Conservation (phyloP, 208 protist genomes). For the Leishmania aethiopica region DNA sequence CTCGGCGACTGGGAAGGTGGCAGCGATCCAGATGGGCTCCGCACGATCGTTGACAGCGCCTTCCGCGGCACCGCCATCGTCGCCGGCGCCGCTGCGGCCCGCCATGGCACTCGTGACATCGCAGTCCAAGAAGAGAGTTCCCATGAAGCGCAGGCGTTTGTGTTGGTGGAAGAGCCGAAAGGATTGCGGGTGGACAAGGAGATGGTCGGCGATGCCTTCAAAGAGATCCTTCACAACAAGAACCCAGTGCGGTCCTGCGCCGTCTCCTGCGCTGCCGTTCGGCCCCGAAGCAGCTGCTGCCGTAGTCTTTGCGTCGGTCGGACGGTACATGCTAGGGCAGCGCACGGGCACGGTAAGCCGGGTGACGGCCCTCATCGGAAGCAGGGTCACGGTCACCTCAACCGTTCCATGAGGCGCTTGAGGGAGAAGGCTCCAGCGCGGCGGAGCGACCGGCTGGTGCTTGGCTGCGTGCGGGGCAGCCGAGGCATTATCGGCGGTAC, state of each 20-base stretch:
- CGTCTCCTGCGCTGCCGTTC: neutral
- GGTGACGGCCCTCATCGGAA: constrained; percentile 34
- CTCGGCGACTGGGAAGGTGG: constrained; percentile 36
- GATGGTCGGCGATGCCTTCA: constrained; percentile 52
- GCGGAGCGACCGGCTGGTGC: constrained; percentile 2
- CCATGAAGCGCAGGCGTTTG: constrained; percentile 70
- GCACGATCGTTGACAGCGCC: constrained; percentile 27
- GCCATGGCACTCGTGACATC: constrained; percentile 21
- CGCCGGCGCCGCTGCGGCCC: neutral
- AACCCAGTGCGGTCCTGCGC: constrained; percentile 35
- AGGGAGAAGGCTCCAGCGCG: constrained; percentile 14
- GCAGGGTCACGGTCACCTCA: constrained; percentile 34
- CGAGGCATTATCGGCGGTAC: neutral
- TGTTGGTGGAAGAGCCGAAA: constrained; percentile 60
- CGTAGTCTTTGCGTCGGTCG: neutral
- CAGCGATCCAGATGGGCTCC: constrained; percentile 61
- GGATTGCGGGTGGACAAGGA: constrained; percentile 65
- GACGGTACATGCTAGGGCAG: constrained; percentile 20
- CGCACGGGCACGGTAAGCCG: constrained; percentile 35
- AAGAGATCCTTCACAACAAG: constrained; percentile 60
- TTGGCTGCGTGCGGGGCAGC: neutral
- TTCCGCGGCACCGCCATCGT: neutral
- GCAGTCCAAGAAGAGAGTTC: constrained; percentile 51
- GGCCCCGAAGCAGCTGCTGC: neutral
- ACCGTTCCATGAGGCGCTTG: constrained; percentile 35